These are phyloP conservation scores for Bolboschoenoplectus hybrid DNA, from an alignment of 202 grass and related monocot genomes.

Conservation along the genomic window DNA sequence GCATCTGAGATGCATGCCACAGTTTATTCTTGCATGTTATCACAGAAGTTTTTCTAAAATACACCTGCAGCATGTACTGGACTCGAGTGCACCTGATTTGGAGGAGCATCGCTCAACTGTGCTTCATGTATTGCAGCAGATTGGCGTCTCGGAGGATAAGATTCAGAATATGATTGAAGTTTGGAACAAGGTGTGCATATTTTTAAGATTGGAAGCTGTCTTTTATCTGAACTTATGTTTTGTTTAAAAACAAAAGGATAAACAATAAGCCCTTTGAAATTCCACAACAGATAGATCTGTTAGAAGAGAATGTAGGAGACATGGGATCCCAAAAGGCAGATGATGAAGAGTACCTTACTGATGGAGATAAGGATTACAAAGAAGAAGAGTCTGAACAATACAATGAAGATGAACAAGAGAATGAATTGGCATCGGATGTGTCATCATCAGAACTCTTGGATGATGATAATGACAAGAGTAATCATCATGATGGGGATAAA, in stretches of 20 bases:
- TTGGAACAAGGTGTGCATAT: slow-evolving; percentile 85
- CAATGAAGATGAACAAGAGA: slow-evolving; percentile 52
- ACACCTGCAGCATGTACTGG: slow-evolving; percentile 81
- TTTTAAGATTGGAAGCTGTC: neutral
- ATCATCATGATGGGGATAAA: slow-evolving; percentile 21
- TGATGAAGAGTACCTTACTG: slow-evolving; percentile 49
- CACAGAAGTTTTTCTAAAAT: slow-evolving; percentile 32
- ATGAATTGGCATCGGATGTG: slow-evolving; percentile 50
- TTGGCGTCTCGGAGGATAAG: slow-evolving; percentile 85
- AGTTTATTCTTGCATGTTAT: slow-evolving; percentile 31
- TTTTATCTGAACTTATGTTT: slow-evolving; percentile 22
- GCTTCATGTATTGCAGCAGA: slow-evolving; percentile 87
- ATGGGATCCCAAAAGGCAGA: slow-evolving; percentile 46
- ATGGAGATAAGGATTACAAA: slow-evolving; percentile 41
- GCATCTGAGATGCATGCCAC: slow-evolving; percentile 12
- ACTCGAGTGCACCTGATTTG: slow-evolving; percentile 79
- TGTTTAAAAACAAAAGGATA: neutral
- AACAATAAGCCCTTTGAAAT: neutral
- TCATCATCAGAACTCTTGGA: slow-evolving; percentile 56
- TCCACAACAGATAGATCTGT: slow-evolving; percentile 73
- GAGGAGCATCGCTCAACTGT: slow-evolving; percentile 75
- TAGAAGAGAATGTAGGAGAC: slow-evolving; percentile 50
- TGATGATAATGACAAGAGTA: slow-evolving; percentile 37
- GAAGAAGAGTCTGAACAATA: slow-evolving; percentile 48
- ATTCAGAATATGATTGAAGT: slow-evolving; percentile 96